Conservation (phyloP, 164 flowering plant species). For the Akebia trifoliata region DNA sequence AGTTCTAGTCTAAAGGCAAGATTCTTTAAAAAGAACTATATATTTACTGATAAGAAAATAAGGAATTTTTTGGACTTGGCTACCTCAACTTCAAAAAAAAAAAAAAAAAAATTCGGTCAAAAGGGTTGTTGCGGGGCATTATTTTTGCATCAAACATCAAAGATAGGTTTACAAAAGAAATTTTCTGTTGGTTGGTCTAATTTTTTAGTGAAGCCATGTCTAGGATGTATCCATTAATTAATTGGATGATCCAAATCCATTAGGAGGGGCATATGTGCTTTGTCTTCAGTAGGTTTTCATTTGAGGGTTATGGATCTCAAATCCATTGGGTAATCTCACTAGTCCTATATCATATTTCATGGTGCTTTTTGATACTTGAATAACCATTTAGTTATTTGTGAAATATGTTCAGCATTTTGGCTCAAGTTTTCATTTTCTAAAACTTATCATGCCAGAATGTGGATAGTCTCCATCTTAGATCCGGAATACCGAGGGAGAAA, state of each 20-base stretch:
- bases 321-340: not conserved
- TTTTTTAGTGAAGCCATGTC: not conserved
- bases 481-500: conserved; percentile 94
- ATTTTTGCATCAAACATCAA: not conserved
- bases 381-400: not conserved
- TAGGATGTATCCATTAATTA: not conserved
- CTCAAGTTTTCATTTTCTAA: not conserved
- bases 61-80: too few species aligned
- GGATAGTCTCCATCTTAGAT: conserved; percentile 96
- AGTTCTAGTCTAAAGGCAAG: too few species aligned
- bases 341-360: not conserved
- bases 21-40: too few species aligned
- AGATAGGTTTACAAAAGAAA: not conserved
- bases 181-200: not conserved
- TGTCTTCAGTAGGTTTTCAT: not conserved
- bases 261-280: not conserved
- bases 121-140: not conserved
- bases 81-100: too few species aligned
- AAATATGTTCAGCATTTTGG: not conserved
- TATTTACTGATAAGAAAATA: too few species aligned
- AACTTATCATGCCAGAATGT: conserved; percentile 54
- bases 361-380: not conserved
- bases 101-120: too few species aligned
- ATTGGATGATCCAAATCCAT: not conserved
- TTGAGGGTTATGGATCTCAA: not conserved